These are phyloP conservation scores for Kwoniella dejecticola DNA, from an alignment of 768 basidiomycete genomes.

Conservation along the genomic window DNA sequence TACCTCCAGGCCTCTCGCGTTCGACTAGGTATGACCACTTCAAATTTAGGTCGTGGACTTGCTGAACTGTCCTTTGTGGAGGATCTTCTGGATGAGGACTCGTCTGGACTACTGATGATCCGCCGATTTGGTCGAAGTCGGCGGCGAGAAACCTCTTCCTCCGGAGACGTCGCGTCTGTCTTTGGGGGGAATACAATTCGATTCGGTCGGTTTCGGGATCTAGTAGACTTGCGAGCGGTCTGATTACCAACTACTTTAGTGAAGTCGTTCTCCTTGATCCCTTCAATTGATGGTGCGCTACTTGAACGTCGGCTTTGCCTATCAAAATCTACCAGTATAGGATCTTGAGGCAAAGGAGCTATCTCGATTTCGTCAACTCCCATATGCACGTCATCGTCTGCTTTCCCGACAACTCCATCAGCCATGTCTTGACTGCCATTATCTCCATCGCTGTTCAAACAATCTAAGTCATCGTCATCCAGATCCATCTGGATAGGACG, in stretches of 20 bases:
- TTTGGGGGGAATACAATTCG: not conserved
- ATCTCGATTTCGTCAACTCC: constrained; percentile 2
- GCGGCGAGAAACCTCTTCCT: not conserved
- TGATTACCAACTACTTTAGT: too few species aligned
- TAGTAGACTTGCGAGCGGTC: too few species aligned
- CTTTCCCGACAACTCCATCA: not conserved
- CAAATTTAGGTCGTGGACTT: not conserved
- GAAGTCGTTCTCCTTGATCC: not conserved
- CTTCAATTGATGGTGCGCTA: constrained; percentile 13
- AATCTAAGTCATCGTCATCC: constrained; percentile 19
- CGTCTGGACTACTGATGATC: not conserved
- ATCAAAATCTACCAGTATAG: not conserved
- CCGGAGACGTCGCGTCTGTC: not conserved
- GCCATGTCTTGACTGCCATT: not conserved
- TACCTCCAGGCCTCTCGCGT: constrained; percentile 5
- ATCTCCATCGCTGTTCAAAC: constrained; percentile 9
- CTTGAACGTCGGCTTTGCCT: not conserved
- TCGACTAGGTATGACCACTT: constrained; percentile 20
- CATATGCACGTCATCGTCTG: constrained; percentile 3
- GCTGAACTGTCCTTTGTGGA: not conserved
- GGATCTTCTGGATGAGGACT: not conserved
- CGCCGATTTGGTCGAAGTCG: not conserved
- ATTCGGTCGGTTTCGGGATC: too few species aligned
- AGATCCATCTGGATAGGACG: constrained; percentile 3
- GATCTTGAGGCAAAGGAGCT: not conserved